phyloP scores from a whole-genome alignment of 805 yeast species.

The Teunomyces cretensis region DNA sequence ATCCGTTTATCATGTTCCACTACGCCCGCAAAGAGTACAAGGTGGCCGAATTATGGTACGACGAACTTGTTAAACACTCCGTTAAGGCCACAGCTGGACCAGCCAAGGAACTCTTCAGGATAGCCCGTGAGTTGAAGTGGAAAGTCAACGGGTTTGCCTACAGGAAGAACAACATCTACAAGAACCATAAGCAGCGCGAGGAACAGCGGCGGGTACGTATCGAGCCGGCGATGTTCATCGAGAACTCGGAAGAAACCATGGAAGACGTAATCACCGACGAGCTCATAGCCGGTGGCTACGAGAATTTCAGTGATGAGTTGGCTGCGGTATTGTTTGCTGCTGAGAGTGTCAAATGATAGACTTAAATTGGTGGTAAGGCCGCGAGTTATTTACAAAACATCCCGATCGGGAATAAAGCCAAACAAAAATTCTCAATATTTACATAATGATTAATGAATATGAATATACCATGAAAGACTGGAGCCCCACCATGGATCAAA shows the following conservation, averaged over 20 bases:
- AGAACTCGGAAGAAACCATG: constrained; percentile 4
- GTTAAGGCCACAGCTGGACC: constrained; percentile 27
- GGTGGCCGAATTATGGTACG: constrained; percentile 39
- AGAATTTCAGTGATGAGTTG: constrained; percentile 22
- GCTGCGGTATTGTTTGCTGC: constrained; percentile 15
- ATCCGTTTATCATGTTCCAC: constrained; percentile 39
- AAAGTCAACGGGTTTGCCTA: constrained; percentile 33
- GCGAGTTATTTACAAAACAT: not conserved
- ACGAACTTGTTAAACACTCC: constrained; percentile 30
- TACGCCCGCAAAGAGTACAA: constrained; percentile 28
- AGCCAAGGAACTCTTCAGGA: constrained; percentile 27
- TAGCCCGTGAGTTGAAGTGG: constrained; percentile 39
- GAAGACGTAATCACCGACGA: constrained; percentile 20
- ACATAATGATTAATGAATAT: not conserved
- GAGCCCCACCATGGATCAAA: not conserved
- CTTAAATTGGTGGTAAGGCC: not conserved
- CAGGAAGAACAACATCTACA: constrained; percentile 21
- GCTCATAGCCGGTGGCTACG: constrained; percentile 14
- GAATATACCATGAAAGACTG: constrained; percentile 4
- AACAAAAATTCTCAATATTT: not conserved
- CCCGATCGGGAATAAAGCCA: constrained; percentile 5
- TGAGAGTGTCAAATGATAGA: not conserved
- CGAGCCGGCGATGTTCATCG: constrained; percentile 4
- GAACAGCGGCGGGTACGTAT: constrained; percentile 10
- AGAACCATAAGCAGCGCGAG: constrained; percentile 20